These are phyloP conservation scores for Hura crepitans DNA, from an alignment of 441 rosid genomes.

Conservation along the genomic window DNA sequence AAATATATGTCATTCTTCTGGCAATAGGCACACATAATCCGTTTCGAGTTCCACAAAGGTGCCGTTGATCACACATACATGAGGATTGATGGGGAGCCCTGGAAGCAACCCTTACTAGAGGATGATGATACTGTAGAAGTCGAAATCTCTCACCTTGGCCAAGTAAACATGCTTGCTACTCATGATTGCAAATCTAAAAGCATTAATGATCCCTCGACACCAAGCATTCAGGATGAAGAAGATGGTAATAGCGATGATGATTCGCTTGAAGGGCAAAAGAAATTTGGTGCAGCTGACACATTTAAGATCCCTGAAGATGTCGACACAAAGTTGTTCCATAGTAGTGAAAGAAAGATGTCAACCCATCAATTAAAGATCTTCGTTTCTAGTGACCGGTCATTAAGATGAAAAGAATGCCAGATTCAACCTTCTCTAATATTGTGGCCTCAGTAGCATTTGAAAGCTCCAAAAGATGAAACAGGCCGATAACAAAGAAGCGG, in stretches of 20 bases:
- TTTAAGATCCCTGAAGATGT: conserved; percentile 75
- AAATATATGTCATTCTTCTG: background rate
- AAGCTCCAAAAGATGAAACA: conserved; percentile 90
- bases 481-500: conserved; percentile 92
- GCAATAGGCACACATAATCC: conserved; percentile 64
- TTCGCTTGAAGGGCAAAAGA: conserved; percentile 46
- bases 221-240: conserved; percentile 28
- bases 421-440: conserved; percentile 66
- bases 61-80: conserved; percentile 72
- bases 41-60: conserved; percentile 79
- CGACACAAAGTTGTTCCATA: conserved; percentile 72
- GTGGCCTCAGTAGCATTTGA: conserved; percentile 79
- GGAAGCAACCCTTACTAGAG: conserved; percentile 87
- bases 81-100: conserved; percentile 98
- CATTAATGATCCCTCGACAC: conserved; percentile 37
- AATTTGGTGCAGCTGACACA: conserved; percentile 88
- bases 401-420: conserved; percentile 2
- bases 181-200: conserved; percentile 65
- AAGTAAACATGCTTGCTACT: conserved; percentile 87
- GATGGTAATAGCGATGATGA: conserved; percentile 44
- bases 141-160: conserved; percentile 85
- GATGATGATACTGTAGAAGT: conserved; percentile 72
- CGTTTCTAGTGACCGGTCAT: background rate
- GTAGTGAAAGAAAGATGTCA: conserved; percentile 24
- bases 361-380: conserved; percentile 11